Evolutionary conservation across 257 asterid genomes (phyloP).

Genomic region (Galeopsis tetrahit): DNA sequence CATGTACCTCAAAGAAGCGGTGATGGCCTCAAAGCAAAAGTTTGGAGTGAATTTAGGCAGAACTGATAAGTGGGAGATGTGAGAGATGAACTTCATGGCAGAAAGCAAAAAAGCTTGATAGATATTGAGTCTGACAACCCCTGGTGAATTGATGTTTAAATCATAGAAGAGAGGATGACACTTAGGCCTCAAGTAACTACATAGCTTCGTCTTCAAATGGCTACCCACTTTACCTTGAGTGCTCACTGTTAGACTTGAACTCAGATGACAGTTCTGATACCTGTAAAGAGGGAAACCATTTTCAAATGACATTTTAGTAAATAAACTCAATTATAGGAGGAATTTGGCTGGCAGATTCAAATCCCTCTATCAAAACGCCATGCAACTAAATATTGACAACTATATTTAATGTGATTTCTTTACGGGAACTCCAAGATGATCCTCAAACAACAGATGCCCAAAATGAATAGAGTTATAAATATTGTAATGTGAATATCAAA

Average conservation of each 20-base stretch:
- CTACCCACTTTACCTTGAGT: conserved; percentile 56
- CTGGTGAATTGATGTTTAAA: conserved; percentile 73
- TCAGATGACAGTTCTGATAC: conserved; percentile 63
- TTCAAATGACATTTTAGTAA: too few species aligned
- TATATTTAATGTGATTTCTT: too few species aligned
- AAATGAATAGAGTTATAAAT: too few species aligned
- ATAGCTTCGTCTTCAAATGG: conserved; percentile 58
- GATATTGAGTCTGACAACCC: conserved; percentile 82
- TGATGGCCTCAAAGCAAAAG: conserved; percentile 47
- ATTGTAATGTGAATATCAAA: conserved; percentile 5
- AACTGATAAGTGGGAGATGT: conserved; percentile 52
- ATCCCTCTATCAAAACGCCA: too few species aligned
- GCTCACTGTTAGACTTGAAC: conserved; percentile 71
- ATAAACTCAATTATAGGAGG: too few species aligned
- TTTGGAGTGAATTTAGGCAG: conserved; percentile 50
- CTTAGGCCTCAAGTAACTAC: conserved; percentile 67
- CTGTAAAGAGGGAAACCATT: conserved; percentile 39
- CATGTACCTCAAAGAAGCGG: conserved; percentile 77
- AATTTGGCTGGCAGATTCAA: too few species aligned
- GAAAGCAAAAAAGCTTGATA: conserved; percentile 80
- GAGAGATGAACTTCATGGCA: conserved; percentile 84
- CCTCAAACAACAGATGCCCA: too few species aligned
- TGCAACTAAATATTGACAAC: too few species aligned
- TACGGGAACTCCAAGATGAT: too few species aligned
- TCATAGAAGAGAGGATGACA: conserved; percentile 88